phyloP scores from a whole-genome alignment of 169 alveolate genomes.

The Eimeria praecox region DNA sequence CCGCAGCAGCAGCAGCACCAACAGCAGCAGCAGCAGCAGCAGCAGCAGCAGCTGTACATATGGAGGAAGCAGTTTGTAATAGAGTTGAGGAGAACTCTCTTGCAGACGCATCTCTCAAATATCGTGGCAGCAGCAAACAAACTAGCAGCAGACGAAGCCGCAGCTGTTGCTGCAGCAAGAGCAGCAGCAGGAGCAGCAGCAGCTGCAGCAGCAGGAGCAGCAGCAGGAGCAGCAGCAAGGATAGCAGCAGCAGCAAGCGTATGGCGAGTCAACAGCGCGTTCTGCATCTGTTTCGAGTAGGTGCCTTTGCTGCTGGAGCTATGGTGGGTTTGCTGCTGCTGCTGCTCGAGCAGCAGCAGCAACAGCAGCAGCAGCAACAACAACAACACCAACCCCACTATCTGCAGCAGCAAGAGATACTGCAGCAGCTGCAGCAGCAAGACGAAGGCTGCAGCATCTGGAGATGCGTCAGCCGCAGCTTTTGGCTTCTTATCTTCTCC shows the following conservation, averaged over 20 bases:
- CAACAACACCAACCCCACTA: neutral
- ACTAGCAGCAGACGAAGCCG: slow-evolving; percentile 30
- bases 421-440: slow-evolving; percentile 1
- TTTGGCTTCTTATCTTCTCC: slow-evolving; percentile 18
- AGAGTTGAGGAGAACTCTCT: neutral
- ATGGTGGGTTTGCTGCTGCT: slow-evolving; percentile 59
- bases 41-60: neutral
- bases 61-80: neutral
- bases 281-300: neutral
- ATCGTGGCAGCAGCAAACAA: neutral
- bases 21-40: slow-evolving; percentile 32
- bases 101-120: neutral
- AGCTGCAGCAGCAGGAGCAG: slow-evolving; percentile 54
- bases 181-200: slow-evolving; percentile 43
- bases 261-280: neutral
- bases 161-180: neutral
- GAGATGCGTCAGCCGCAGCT: slow-evolving; percentile 6
- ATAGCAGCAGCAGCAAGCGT: neutral
- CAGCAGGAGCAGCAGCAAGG: slow-evolving; percentile 17
- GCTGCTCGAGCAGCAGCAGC: slow-evolving; percentile 56
- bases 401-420: slow-evolving; percentile 14
- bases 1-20: neutral
- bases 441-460: neutral
- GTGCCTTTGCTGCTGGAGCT: slow-evolving; percentile 30
- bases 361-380: neutral